These are phyloP conservation scores for Ormosia emarginata DNA, from an alignment of 306 rosid species.

Conservation along the genomic window DNA sequence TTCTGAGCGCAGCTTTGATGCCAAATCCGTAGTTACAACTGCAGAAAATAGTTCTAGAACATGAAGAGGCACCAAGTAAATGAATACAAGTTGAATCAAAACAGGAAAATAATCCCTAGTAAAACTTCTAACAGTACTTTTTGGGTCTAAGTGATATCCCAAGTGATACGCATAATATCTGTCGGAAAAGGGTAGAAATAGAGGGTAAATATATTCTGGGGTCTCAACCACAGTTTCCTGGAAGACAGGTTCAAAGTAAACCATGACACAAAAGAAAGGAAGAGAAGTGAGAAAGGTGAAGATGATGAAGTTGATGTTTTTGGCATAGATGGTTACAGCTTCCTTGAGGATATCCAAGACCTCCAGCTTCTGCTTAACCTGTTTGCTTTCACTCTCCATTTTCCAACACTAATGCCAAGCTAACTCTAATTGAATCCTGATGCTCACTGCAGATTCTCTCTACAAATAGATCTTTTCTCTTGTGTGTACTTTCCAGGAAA, in stretches of 20 bases:
- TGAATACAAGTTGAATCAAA: conserved; percentile 34
- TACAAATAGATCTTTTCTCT: background rate
- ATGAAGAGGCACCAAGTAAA: conserved; percentile 41
- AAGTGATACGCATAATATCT: background rate
- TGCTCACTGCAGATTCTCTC: background rate
- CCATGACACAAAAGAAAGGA: conserved; percentile 47
- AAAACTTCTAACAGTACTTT: background rate
- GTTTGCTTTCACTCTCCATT: conserved; percentile 37
- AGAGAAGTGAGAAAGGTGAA: conserved; percentile 43
- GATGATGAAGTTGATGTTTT: conserved; percentile 51
- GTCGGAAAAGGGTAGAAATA: background rate
- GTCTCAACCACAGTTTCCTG: conserved; percentile 34
- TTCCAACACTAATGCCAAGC: background rate
- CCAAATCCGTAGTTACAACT: conserved; percentile 23
- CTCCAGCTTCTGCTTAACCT: conserved; percentile 31
- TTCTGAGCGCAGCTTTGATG: conserved; percentile 38
- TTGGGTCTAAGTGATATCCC: background rate
- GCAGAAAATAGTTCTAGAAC: conserved; percentile 35
- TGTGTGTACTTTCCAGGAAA: background rate
- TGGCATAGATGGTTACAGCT: conserved; percentile 28
- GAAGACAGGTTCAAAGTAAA: conserved; percentile 37
- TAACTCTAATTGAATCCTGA: background rate
- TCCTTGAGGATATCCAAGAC: conserved; percentile 42
- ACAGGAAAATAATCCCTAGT: conserved; percentile 14
- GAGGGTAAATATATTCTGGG: conserved; percentile 8